phyloP scores from a whole-genome alignment of 106 monocot genomes.

The Xerophyta viscosa region DNA sequence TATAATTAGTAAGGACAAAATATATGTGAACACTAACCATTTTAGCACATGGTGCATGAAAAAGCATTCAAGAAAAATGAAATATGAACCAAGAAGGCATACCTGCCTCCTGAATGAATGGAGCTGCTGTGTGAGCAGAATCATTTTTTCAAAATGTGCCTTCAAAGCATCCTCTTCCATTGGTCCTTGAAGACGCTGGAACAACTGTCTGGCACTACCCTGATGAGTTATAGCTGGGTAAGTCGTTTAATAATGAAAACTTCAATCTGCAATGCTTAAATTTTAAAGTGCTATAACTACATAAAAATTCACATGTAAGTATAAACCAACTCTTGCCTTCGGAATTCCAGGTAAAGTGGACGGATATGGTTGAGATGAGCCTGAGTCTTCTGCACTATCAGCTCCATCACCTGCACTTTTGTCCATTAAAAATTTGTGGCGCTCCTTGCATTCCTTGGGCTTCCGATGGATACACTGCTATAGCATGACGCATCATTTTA shows the following conservation, averaged over 20 bases:
- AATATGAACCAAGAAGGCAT: conserved; percentile 21
- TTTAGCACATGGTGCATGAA: no score
- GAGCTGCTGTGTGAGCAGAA: conserved; percentile 51
- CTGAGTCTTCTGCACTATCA: conserved; percentile 99
- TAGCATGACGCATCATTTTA: not conserved
- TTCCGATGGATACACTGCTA: conserved; percentile 69
- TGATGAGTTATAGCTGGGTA: conserved; percentile 21
- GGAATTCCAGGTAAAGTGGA: conserved; percentile 94
- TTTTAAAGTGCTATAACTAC: no score
- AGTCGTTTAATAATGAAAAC: no score
- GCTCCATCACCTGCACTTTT: conserved; percentile 85
- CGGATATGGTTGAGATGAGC: conserved; percentile 91
- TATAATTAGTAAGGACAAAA: no score
- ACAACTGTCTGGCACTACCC: conserved; percentile 91
- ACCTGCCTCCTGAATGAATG: conserved; percentile 51
- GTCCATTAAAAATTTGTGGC: conserved; percentile 84
- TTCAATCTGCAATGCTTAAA: no score
- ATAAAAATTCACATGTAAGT: no score
- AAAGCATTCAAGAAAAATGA: no score
- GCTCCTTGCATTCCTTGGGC: conserved; percentile 90
- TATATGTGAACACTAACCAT: no score
- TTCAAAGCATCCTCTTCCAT: conserved; percentile 91
- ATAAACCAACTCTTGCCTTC: conserved; percentile 69
- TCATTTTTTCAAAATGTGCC: conserved; percentile 89
- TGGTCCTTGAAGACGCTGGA: conserved; percentile 91